phyloP scores from a whole-genome alignment of 352 stramenopile species.

The Globisporangium sylvaticum region DNA sequence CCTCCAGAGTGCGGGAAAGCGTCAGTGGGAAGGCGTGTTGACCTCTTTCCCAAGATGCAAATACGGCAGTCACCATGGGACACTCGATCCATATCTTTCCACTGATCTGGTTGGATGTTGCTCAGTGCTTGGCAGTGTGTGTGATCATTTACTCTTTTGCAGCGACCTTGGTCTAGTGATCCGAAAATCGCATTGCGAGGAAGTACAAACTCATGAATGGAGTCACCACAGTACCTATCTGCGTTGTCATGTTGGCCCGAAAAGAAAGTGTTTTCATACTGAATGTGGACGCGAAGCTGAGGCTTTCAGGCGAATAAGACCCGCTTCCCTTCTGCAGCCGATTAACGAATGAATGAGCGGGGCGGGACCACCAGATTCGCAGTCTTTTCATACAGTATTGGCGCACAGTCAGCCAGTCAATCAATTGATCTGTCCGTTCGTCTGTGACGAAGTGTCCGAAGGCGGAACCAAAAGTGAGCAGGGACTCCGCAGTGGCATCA shows the following conservation, averaged over 20 bases:
- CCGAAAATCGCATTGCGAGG: no score
- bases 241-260: background rate
- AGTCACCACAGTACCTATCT: background rate
- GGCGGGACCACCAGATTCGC: background rate
- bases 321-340: background rate
- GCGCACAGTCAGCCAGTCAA: background rate
- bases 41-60: background rate
- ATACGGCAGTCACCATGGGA: background rate
- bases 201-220: background rate
- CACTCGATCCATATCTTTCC: background rate
- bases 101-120: background rate
- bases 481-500: background rate
- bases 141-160: background rate
- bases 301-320: background rate
- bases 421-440: background rate
- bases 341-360: background rate
- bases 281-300: background rate
- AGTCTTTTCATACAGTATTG: background rate
- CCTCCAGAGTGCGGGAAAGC: background rate
- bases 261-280: background rate
- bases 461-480: background rate
- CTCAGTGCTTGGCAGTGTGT: background rate
- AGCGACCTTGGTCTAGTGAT: no score
- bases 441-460: background rate
- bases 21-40: background rate